A percentile compares a stretch with the other conserved stretches of the same genome.
Conservation (phyloP, 2,329 filamentous ascomycete genomes). For the Raffaelea arxii region DNA sequence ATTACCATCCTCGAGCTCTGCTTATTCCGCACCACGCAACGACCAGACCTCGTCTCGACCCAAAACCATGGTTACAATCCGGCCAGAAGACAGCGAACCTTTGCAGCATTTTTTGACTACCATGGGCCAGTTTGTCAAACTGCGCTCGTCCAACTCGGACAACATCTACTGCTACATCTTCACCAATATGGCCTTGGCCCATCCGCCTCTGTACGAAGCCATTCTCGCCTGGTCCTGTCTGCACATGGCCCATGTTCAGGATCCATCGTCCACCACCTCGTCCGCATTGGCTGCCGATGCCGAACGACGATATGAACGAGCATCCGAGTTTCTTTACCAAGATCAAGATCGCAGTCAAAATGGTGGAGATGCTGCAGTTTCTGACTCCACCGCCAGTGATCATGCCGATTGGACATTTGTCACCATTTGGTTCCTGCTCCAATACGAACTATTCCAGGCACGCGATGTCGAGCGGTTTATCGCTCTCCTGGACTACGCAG, state of each 20-base stretch:
- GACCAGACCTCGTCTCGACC: background rate
- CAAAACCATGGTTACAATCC: background rate
- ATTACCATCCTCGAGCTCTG: background rate
- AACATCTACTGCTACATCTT: constrained; percentile 4
- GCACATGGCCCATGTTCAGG: constrained; percentile 1
- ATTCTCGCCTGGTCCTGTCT: constrained; percentile 1
- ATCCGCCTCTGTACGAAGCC: background rate
- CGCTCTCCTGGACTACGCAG: background rate
- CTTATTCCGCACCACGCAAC: too few relatives aligned
- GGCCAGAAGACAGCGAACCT: background rate
- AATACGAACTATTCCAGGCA: background rate
- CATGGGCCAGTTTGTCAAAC: constrained; percentile 2
- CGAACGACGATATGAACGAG: background rate
- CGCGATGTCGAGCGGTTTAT: background rate
- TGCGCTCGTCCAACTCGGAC: background rate
- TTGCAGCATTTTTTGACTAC: constrained; percentile 1
- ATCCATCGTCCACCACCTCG: background rate
- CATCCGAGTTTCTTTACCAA: background rate
- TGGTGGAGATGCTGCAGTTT: too few relatives aligned
- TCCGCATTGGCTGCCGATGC: background rate
- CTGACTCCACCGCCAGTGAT: background rate
- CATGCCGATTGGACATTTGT: background rate
- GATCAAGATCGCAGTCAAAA: background rate
- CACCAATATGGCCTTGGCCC: background rate
- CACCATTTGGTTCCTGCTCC: background rate